Evolutionary conservation across 176 grass and related monocot species (phyloP).

Genomic region (Luzula sylvatica): DNA sequence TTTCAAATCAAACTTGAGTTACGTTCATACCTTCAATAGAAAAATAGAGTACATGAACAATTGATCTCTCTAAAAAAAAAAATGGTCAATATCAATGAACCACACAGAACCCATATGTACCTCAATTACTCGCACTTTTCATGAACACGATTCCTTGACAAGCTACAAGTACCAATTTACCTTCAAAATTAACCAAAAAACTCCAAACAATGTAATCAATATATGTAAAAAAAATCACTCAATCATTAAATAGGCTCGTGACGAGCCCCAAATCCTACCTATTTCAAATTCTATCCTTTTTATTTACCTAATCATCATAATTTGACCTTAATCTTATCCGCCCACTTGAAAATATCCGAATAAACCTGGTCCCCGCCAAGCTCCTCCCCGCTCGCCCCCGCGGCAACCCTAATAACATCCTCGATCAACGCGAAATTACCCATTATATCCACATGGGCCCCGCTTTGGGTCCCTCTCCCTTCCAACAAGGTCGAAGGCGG

Average conservation of each 20-base stretch:
- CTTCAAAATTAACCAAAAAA: not conserved
- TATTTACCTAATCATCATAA: slow-evolving; percentile 26
- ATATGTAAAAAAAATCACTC: slow-evolving; percentile 1
- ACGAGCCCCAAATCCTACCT: not conserved
- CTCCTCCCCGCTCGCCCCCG: slow-evolving; percentile 73
- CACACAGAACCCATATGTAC: too few relatives aligned
- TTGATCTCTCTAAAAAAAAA: too few relatives aligned
- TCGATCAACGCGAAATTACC: slow-evolving; percentile 94
- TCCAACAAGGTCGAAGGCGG: slow-evolving; percentile 70
- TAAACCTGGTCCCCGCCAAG: slow-evolving; percentile 75
- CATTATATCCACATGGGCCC: slow-evolving; percentile 97
- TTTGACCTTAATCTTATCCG: slow-evolving; percentile 65
- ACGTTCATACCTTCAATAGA: too few relatives aligned
- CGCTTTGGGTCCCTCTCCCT: slow-evolving; percentile 92
- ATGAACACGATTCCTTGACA: not conserved
- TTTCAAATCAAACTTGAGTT: too few relatives aligned
- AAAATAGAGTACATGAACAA: too few relatives aligned
- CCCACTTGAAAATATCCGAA: slow-evolving; percentile 92
- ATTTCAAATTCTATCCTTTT: slow-evolving; percentile 3
- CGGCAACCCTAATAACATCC: slow-evolving; percentile 84
- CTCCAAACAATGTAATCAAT: slow-evolving; percentile 10
- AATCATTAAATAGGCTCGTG: not conserved
- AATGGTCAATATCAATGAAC: too few relatives aligned
- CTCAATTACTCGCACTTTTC: too few relatives aligned
- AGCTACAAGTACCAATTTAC: slow-evolving; percentile 1